phyloP scores from a whole-genome alignment of 169 alveolate species.

The Cryptosporidium sp. region DNA sequence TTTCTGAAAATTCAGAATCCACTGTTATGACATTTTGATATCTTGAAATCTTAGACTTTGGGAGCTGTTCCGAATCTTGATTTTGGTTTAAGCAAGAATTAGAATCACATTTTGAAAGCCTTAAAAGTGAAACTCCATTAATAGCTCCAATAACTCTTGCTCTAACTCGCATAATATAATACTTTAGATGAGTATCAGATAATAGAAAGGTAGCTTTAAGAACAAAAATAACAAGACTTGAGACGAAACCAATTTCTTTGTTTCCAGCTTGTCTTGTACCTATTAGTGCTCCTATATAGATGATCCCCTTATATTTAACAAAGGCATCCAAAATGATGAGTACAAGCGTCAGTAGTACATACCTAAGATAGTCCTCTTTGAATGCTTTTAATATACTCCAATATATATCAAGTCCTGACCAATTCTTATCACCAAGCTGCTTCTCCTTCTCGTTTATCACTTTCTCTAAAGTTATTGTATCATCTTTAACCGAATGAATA shows the following conservation, averaged over 20 bases:
- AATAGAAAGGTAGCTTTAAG: slow-evolving; percentile 10
- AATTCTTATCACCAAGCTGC: slow-evolving; percentile 7
- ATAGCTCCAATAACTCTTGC: slow-evolving; percentile 69
- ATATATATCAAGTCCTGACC: slow-evolving; percentile 36
- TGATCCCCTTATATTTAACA: slow-evolving; percentile 51
- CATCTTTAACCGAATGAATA: slow-evolving; percentile 16
- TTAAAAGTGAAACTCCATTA: slow-evolving; percentile 49
- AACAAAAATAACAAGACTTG: slow-evolving; percentile 23
- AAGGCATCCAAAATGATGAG: slow-evolving; percentile 33
- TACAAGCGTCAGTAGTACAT: slow-evolving; percentile 1
- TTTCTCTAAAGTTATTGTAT: slow-evolving; percentile 17
- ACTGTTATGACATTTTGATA: slow-evolving; percentile 60
- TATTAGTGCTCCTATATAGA: slow-evolving; percentile 16
- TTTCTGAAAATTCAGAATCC: slow-evolving; percentile 61
- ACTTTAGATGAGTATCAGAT: slow-evolving; percentile 54
- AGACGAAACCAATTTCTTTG: slow-evolving; percentile 6
- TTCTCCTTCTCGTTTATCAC: slow-evolving; percentile 24
- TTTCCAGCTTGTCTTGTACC: slow-evolving; percentile 1
- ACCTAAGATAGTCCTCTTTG: background rate
- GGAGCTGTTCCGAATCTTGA: background rate
- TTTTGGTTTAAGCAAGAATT: background rate
- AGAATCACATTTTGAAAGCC: slow-evolving; percentile 34
- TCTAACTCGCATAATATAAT: slow-evolving; percentile 32
- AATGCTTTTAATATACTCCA: slow-evolving; percentile 44
- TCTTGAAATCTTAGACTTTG: slow-evolving; percentile 59